Base-by-base conservation (phyloP, 345 rosid genomes). In the Eucalyptus coolabah region DNA sequence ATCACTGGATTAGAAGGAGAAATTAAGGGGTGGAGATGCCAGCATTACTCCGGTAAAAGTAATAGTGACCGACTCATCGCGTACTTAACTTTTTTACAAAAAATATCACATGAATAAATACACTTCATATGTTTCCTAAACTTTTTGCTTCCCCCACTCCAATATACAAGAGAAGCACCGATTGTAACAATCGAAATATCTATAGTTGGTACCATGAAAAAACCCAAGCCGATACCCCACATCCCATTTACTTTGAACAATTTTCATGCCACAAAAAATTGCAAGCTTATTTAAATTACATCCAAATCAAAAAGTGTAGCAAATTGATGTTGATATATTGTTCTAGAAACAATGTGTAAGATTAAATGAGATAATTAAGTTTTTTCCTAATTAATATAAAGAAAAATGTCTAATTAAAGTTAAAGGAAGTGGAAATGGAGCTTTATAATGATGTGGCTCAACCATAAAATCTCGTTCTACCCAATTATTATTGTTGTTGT, bases 221-320 rank as follows among this genome's bases (percentile, higher is more conserved):
- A 67, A n/a, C 3, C 3, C 0, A 18, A 69, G 81, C 44, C 1
- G 4, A 18, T 18, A 34, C 13, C 24, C 11, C 24, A 3, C 2
- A 0, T 7, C 37, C 12, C 19, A 67, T 0, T 32, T 34, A 9
- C 7, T 21, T 26, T 1, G 3, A 34, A 69, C 10, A 69, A 17
- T 37, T 67, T 69, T 69, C 9, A 40, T 34, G 2, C 2, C 44
- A 34, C 13, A 2, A 69, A 34, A 69, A 34, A 69, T 69, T 67
- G 37, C 23, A 15, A n/a, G 34, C 6, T n/a, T 65, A 15, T 7
- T 56, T 24, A 23, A 56, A 56, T 56, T 56, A 24, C 28, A 56
- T 56, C 63, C 63, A 23, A 23, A 56, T 56, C 28, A 24, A 56
- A 0, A 56, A 56, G 30, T 56, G 4, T 0, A 4, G 28, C 30